Conservation (phyloP, 2,329 filamentous ascomycete genomes). For the Talaromyces islandicus region DNA sequence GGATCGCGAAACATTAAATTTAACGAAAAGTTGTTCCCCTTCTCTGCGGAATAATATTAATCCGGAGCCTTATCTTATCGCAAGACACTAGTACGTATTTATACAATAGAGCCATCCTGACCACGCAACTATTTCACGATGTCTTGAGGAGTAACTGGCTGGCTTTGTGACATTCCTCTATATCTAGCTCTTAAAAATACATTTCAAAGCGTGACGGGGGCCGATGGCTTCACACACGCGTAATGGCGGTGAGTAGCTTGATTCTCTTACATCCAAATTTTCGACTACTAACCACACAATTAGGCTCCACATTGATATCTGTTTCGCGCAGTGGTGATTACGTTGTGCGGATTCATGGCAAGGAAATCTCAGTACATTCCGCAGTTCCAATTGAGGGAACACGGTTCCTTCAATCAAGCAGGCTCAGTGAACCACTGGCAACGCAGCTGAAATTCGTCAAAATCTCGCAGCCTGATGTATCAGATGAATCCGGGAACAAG, state of each 20-base stretch:
- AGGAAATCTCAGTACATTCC: slow-evolving; percentile 28
- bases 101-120: neutral
- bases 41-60: slow-evolving; percentile 9
- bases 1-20: neutral
- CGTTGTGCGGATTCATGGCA: slow-evolving; percentile 14
- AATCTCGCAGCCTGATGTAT: slow-evolving; percentile 17
- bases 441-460: slow-evolving; percentile 24
- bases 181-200: neutral
- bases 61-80: slow-evolving; percentile 15
- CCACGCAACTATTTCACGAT: neutral
- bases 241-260: slow-evolving; percentile 4
- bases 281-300: neutral
- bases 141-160: neutral
- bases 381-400: slow-evolving; percentile 22
- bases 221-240: slow-evolving; percentile 5
- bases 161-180: neutral
- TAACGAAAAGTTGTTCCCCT: neutral
- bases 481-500: neutral
- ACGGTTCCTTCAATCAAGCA: slow-evolving; percentile 26
- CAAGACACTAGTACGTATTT: neutral
- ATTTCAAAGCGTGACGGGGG: neutral
- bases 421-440: slow-evolving; percentile 23
- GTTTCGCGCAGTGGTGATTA: slow-evolving; percentile 17
- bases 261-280: neutral
- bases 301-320: slow-evolving; percentile 5